phyloP scores from a whole-genome alignment of 2,329 filamentous ascomycete species.

The Colletotrichum eremochloae region DNA sequence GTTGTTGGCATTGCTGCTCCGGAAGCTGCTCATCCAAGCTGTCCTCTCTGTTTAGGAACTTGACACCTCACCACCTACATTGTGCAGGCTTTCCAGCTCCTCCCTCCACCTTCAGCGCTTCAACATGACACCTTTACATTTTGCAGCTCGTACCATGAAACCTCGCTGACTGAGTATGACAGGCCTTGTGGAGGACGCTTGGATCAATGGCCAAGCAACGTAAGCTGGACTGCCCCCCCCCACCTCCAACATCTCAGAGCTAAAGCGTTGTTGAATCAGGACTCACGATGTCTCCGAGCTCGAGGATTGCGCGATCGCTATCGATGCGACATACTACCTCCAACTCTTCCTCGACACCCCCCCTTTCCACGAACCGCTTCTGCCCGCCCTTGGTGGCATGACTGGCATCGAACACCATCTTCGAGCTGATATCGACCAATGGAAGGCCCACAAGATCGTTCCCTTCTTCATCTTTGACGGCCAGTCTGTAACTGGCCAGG shows the following conservation, averaged over 20 bases:
- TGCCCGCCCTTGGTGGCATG: constrained; percentile 89
- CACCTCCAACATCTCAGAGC: constrained; percentile 13
- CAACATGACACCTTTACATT: not conserved
- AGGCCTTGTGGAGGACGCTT: constrained; percentile 57
- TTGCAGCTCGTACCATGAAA: constrained; percentile 3
- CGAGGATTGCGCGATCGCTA: constrained; percentile 80
- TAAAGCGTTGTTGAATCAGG: constrained; percentile 51
- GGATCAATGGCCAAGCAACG: constrained; percentile 54
- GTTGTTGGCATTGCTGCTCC: not conserved
- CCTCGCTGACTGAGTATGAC: constrained; percentile 24
- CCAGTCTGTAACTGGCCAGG: constrained; percentile 81
- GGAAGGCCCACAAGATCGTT: constrained; percentile 77
- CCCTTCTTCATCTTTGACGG: constrained; percentile 95
- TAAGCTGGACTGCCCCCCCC: constrained; percentile 42
- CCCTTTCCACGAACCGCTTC: constrained; percentile 84
- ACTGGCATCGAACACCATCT: constrained; percentile 84
- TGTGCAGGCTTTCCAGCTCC: constrained; percentile 1
- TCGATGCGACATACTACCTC: constrained; percentile 93
- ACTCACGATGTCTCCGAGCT: constrained; percentile 77
- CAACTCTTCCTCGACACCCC: constrained; percentile 79
- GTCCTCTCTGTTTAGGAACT: not conserved
- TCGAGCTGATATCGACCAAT: constrained; percentile 79
- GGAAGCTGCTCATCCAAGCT: constrained; percentile 10
- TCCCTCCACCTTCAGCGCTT: not conserved
- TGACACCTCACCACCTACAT: constrained; percentile 18